These are phyloP conservation scores for Myrica gale DNA, from an alignment of 306 rosid genomes.

Conservation along the genomic window DNA sequence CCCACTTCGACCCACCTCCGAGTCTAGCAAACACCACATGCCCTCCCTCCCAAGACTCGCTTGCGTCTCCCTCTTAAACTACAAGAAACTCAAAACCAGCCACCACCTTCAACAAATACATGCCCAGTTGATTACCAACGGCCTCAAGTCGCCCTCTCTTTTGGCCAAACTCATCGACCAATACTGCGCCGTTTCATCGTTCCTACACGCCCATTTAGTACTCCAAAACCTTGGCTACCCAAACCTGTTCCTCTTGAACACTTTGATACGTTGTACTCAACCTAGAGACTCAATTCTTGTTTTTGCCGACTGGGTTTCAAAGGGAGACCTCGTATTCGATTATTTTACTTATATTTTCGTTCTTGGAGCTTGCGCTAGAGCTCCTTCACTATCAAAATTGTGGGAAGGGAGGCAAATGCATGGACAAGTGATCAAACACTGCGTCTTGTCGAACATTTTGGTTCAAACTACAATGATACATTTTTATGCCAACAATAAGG, in stretches of 20 bases:
- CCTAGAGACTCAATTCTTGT: slow-evolving; percentile 47
- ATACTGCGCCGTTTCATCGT: slow-evolving; percentile 33
- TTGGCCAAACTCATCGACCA: slow-evolving; percentile 55
- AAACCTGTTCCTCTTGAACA: slow-evolving; percentile 60
- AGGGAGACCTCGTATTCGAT: slow-evolving; percentile 44
- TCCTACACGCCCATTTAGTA: slow-evolving; percentile 49
- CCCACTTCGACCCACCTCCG: too few relatives aligned
- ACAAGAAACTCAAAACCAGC: slow-evolving; percentile 31
- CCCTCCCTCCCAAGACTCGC: slow-evolving; percentile 42
- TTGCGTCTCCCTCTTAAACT: slow-evolving; percentile 37
- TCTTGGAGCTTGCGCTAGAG: slow-evolving; percentile 77
- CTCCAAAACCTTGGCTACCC: slow-evolving; percentile 35
- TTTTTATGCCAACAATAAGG: slow-evolving; percentile 58
- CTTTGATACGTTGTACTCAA: slow-evolving; percentile 53
- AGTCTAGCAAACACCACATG: slow-evolving; percentile 5
- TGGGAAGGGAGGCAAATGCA: slow-evolving; percentile 59
- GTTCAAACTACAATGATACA: slow-evolving; percentile 57
- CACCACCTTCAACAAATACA: slow-evolving; percentile 52
- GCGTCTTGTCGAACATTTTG: slow-evolving; percentile 45
- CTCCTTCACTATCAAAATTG: slow-evolving; percentile 49
- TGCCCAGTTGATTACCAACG: slow-evolving; percentile 60
- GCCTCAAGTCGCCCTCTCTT: slow-evolving; percentile 45
- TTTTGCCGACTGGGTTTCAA: slow-evolving; percentile 48
- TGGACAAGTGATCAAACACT: slow-evolving; percentile 44
- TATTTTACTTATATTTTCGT: slow-evolving; percentile 52